A percentile compares a stretch with the other conserved stretches of the same genome.
Conservation (phyloP, 257 asterid genomes). For the Lycium barbarum region DNA sequence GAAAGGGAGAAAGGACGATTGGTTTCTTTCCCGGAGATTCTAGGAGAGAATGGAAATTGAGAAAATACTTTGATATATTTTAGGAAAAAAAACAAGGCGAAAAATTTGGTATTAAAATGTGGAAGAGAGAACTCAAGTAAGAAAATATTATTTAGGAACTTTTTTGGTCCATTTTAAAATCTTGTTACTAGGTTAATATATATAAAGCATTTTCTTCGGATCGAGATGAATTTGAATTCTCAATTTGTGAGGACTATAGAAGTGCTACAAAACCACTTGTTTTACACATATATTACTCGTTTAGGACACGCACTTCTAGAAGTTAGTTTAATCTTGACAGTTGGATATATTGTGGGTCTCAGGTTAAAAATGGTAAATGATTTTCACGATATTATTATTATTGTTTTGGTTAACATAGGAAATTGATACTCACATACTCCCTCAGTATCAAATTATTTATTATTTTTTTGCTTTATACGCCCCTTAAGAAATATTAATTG, state of each 20-base stretch:
- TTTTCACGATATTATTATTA: no score
- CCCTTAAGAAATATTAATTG: no score
- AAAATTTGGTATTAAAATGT: not conserved
- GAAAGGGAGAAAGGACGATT: slow-evolving; percentile 24
- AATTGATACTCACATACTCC: no score
- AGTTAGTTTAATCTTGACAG: not conserved
- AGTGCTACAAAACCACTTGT: not conserved
- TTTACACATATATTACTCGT: not conserved
- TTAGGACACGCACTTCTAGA: not conserved
- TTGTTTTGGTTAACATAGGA: no score
- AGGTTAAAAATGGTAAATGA: no score
- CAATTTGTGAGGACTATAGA: slow-evolving; percentile 11
- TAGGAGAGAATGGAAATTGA: not conserved
- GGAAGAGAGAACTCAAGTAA: slow-evolving; percentile 1
- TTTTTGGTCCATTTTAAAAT: not conserved
- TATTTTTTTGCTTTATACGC: no score
- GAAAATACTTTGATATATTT: not conserved
- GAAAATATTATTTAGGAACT: not conserved
- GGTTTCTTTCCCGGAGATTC: not conserved
- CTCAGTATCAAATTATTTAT: no score
- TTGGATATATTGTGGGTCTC: no score
- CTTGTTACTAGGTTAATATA: not conserved
- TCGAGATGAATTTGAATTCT: not conserved
- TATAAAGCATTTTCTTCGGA: slow-evolving; percentile 21
- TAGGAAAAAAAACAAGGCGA: not conserved